Percentiles rank a stretch among this genome's conserved stretches.
These are phyloP conservation scores for Jatropha multifida DNA, from an alignment of 441 rosid species.

Conservation along the genomic window DNA sequence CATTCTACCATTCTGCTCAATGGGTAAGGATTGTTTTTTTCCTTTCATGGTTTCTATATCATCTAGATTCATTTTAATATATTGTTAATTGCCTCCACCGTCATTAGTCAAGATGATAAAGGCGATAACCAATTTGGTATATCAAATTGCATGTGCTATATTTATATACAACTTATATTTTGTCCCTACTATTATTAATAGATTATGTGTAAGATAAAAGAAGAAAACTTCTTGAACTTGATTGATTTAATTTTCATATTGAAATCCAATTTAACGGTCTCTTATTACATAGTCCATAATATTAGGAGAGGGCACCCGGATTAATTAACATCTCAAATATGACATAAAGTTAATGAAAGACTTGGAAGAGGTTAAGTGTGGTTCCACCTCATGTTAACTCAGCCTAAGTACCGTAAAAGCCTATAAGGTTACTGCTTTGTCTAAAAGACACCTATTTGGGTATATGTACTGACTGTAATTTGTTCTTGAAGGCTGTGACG, in stretches of 20 bases:
- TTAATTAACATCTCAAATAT: not conserved
- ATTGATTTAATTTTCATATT: not conserved
- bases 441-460: not conserved
- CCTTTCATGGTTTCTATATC: too few relatives aligned
- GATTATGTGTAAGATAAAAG: too few relatives aligned
- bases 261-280: too few relatives aligned
- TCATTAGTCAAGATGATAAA: not conserved
- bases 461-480: not conserved
- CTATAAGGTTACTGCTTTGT: not conserved
- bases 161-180: not conserved
- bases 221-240: too few relatives aligned
- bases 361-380: not conserved
- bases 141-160: not conserved
- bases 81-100: not conserved
- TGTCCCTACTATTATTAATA: not conserved
- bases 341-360: not conserved
- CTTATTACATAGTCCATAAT: too few relatives aligned
- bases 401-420: not conserved
- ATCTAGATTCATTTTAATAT: too few relatives aligned
- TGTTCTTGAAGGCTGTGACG: too few relatives aligned
- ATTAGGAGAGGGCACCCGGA: not conserved
- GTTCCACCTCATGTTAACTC: conserved; percentile 16
- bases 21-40: not conserved
- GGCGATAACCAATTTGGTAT: not conserved
- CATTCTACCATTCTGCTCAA: conserved; percentile 9